A percentile compares a stretch with the other conserved stretches of the same genome.
Evolutionary conservation across 345 rosid species (phyloP).

Genomic region (Conringia planisiliqua): DNA sequence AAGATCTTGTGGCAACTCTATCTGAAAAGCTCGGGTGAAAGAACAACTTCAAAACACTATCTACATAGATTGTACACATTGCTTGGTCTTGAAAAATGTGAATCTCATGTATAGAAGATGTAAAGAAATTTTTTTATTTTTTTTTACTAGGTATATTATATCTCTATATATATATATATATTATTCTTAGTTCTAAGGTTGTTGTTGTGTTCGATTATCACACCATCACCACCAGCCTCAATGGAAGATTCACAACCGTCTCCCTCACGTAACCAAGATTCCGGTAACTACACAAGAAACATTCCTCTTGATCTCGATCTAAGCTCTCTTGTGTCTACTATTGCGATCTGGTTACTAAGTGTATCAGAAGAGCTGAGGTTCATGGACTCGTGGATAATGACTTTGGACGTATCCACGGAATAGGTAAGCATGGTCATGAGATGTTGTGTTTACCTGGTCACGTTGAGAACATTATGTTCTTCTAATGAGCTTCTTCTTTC

Average conservation of each 20-base stretch:
- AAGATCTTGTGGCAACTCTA: constrained; percentile 53
- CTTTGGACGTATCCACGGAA: not conserved
- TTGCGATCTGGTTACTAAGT: not conserved
- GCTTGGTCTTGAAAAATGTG: not conserved
- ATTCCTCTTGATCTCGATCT: not conserved
- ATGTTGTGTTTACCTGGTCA: not conserved
- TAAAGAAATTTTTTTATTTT: not conserved
- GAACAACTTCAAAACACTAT: not conserved
- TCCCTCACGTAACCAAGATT: not conserved
- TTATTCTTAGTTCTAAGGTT: no score
- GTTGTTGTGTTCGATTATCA: not conserved
- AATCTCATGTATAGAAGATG: not conserved
- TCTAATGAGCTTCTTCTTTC: not conserved
- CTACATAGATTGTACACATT: not conserved
- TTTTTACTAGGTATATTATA: not conserved
- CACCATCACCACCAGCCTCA: not conserved
- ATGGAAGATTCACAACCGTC: not conserved
- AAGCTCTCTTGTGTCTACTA: not conserved
- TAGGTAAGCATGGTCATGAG: not conserved
- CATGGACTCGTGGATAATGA: not conserved
- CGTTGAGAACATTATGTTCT: constrained; percentile 4
- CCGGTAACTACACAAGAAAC: not conserved
- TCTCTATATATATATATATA: no score
- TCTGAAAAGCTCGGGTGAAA: constrained; percentile 46
- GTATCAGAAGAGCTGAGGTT: not conserved